phyloP scores from a whole-genome alignment of 2,329 filamentous ascomycete genomes.

The Epichloe baconii region DNA sequence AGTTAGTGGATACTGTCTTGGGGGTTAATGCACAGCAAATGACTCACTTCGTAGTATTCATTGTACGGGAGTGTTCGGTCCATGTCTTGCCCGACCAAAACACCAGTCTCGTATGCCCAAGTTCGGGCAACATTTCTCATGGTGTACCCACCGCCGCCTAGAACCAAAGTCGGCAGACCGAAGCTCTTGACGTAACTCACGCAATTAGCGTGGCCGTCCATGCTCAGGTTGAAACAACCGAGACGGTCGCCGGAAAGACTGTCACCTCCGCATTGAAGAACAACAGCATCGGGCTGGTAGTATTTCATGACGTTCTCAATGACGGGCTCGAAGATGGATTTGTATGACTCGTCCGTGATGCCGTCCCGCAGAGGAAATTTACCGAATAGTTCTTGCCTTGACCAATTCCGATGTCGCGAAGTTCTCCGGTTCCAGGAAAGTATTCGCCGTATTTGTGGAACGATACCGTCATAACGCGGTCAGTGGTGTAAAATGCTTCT shows the following conservation, averaged over 20 bases:
- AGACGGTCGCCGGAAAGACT: slow-evolving; percentile 87
- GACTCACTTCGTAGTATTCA: slow-evolving; percentile 70
- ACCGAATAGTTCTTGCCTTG: slow-evolving; percentile 80
- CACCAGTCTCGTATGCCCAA: slow-evolving; percentile 93
- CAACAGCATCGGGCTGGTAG: slow-evolving; percentile 82
- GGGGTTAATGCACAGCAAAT: not conserved
- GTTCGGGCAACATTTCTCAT: slow-evolving; percentile 93
- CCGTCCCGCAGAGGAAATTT: slow-evolving; percentile 84
- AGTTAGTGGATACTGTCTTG: slow-evolving; percentile 10
- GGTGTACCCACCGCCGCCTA: slow-evolving; percentile 93
- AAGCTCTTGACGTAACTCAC: slow-evolving; percentile 85
- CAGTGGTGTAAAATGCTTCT: slow-evolving; percentile 84
- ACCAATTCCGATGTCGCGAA: slow-evolving; percentile 76
- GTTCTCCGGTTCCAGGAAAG: slow-evolving; percentile 83
- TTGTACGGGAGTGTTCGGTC: slow-evolving; percentile 80
- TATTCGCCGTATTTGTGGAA: slow-evolving; percentile 97
- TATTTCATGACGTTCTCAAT: slow-evolving; percentile 76
- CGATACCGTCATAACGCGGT: slow-evolving; percentile 83
- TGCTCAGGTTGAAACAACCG: slow-evolving; percentile 95
- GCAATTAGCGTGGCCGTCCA: slow-evolving; percentile 89
- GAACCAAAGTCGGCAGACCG: slow-evolving; percentile 72
- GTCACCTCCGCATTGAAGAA: slow-evolving; percentile 92
- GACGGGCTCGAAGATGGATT: slow-evolving; percentile 81
- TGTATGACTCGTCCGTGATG: slow-evolving; percentile 81
- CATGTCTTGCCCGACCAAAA: slow-evolving; percentile 74